A percentile compares a stretch with the other conserved stretches of the same genome.
Conservation (phyloP, 2,329 filamentous ascomycete species). For the Talaromyces sp. region DNA sequence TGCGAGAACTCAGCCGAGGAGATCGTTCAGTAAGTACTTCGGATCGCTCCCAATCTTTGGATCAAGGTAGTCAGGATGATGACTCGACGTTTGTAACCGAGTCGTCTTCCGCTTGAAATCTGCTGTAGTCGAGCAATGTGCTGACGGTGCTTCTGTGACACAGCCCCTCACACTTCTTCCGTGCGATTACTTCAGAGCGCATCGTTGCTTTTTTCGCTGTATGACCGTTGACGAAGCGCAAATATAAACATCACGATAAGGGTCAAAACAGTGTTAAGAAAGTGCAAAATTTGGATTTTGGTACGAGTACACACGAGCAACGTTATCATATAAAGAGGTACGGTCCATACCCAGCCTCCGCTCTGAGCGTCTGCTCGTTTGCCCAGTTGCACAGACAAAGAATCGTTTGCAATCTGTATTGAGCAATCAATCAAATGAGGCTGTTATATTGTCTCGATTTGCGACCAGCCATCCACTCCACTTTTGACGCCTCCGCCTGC, state of each 20-base stretch:
- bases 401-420: background rate
- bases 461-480: background rate
- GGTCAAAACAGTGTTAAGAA: background rate
- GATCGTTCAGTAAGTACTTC: background rate
- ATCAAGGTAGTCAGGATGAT: background rate
- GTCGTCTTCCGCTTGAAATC: background rate
- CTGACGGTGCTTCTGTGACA: slow-evolving; percentile 4
- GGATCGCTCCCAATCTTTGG: background rate
- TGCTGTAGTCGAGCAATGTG: background rate
- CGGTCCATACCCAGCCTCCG: background rate
- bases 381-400: background rate
- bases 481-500: background rate
- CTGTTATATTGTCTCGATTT: background rate
- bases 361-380: background rate
- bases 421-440: background rate
- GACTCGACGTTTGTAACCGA: background rate
- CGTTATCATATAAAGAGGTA: background rate
- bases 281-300: background rate
- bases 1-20: background rate
- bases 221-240: background rate
- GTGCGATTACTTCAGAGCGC: background rate
- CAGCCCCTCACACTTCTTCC: slow-evolving; percentile 2
- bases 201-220: background rate
- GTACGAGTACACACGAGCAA: background rate
- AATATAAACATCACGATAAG: background rate